phyloP scores from a whole-genome alignment of 148 eudicot species.

The Diospyros lotus region DNA sequence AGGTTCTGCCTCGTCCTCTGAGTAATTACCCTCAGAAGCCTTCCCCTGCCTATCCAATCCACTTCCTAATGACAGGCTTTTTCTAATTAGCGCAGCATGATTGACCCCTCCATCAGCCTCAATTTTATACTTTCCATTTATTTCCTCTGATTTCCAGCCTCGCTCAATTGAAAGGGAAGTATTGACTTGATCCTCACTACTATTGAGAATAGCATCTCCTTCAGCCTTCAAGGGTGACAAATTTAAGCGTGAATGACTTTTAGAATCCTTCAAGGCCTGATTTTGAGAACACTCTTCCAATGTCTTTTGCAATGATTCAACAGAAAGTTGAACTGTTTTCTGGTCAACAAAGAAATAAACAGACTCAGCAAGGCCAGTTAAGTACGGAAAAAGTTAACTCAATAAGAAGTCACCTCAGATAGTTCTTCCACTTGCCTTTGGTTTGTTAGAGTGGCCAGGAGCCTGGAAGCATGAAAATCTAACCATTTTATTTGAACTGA shows the following conservation, averaged over 20 bases:
- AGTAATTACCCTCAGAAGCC: constrained; percentile 32
- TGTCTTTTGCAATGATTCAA: constrained; percentile 61
- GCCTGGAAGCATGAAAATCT: constrained; percentile 75
- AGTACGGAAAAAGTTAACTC: background rate
- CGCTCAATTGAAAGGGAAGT: constrained; percentile 26
- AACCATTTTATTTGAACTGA: constrained; percentile 42
- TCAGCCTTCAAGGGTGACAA: constrained; percentile 20
- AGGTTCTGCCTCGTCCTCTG: constrained; percentile 43
- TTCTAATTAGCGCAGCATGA: constrained; percentile 33
- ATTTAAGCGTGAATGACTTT: constrained; percentile 10
- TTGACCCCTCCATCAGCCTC: constrained; percentile 28
- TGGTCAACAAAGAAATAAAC: constrained; percentile 23
- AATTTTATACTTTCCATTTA: constrained; percentile 28
- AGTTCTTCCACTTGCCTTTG: constrained; percentile 52
- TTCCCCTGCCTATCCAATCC: constrained; percentile 45
- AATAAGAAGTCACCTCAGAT: constrained; percentile 8
- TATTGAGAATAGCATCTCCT: constrained; percentile 15
- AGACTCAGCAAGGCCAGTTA: constrained; percentile 8
- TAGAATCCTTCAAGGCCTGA: constrained; percentile 20
- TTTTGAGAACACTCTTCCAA: constrained; percentile 43
- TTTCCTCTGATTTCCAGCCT: constrained; percentile 57
- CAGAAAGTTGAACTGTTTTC: constrained; percentile 59
- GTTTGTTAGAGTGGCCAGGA: constrained; percentile 44
- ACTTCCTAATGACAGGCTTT: constrained; percentile 70
- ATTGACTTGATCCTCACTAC: constrained; percentile 20